These are phyloP conservation scores for Haplosporangium sp. DNA, from an alignment of 371 early-diverging fungal genomes.

Conservation along the genomic window DNA sequence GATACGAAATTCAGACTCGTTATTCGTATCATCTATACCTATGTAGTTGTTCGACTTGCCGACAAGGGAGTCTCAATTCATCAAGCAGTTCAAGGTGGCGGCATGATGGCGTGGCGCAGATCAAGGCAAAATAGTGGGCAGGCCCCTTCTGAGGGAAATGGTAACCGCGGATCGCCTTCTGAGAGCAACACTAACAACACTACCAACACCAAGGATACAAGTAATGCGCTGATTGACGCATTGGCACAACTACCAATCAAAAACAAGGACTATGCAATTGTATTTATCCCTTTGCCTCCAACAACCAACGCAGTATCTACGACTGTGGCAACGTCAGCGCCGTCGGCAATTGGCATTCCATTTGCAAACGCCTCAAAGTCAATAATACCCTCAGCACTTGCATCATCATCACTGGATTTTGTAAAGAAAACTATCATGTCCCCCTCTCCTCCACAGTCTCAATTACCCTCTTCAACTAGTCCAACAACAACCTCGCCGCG, in stretches of 20 bases:
- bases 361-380: slow-evolving; percentile 11
- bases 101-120: slow-evolving; percentile 38
- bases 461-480: background rate
- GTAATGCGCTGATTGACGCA: slow-evolving; percentile 30
- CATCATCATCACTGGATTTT: slow-evolving; percentile 28
- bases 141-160: background rate
- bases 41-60: slow-evolving; percentile 35
- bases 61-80: slow-evolving; percentile 47
- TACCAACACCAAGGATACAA: slow-evolving; percentile 15
- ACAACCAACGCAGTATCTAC: background rate
- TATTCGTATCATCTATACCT: slow-evolving; percentile 45
- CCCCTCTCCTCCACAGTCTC: slow-evolving; percentile 11
- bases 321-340: slow-evolving; percentile 5
- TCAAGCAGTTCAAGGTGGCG: slow-evolving; percentile 15
- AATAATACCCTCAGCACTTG: slow-evolving; percentile 18
- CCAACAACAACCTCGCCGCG: slow-evolving; percentile 8
- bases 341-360: background rate
- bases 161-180: background rate
- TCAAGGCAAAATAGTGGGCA: slow-evolving; percentile 18
- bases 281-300: slow-evolving; percentile 16
- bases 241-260: slow-evolving; percentile 36
- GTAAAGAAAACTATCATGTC: slow-evolving; percentile 39
- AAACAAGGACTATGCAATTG: slow-evolving; percentile 41
- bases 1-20: slow-evolving; percentile 48
- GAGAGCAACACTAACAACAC: background rate